Evolutionary conservation across 2,329 filamentous ascomycete species (phyloP).

Genomic region (Claviceps citrina): DNA sequence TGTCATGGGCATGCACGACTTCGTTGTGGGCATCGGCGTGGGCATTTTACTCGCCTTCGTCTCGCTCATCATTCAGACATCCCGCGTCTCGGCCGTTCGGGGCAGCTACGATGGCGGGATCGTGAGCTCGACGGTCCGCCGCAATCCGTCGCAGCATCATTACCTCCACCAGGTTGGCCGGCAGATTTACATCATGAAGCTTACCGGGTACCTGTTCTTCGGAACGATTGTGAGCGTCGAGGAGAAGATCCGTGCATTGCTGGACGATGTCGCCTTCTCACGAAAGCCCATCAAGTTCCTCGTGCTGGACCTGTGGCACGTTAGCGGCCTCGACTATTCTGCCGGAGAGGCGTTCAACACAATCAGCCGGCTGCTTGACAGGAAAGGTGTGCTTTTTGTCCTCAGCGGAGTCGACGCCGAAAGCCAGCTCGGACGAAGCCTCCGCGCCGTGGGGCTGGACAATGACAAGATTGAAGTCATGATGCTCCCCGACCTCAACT

Average conservation of each 20-base stretch:
- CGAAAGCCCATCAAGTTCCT: constrained; percentile 74
- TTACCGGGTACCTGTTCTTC: constrained; percentile 94
- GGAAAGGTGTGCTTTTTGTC: constrained; percentile 64
- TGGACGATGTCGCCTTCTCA: constrained; percentile 68
- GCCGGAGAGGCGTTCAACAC: constrained; percentile 89
- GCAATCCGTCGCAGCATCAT: constrained; percentile 75
- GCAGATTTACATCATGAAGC: constrained; percentile 82
- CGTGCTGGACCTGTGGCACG: constrained; percentile 74
- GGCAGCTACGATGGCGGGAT: constrained; percentile 82
- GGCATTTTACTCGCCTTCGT: constrained; percentile 86
- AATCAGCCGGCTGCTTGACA: constrained; percentile 68
- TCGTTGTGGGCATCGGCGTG: constrained; percentile 83
- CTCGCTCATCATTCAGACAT: constrained; percentile 82
- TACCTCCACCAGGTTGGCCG: constrained; percentile 74
- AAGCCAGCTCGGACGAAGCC: constrained; percentile 58
- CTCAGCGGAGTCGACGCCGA: constrained; percentile 69
- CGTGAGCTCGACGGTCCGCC: constrained; percentile 79
- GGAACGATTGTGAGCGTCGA: constrained; percentile 94
- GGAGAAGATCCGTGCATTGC: constrained; percentile 64
- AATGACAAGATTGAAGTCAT: constrained; percentile 58
- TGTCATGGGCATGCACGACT: constrained; percentile 94
- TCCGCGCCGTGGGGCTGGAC: constrained; percentile 72
- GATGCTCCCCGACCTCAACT: constrained; percentile 81
- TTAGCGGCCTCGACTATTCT: constrained; percentile 89
- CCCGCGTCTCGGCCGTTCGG: constrained; percentile 73